Base-by-base conservation (phyloP, 23 red algal genomes). In the Gracilaria gracilis region DNA sequence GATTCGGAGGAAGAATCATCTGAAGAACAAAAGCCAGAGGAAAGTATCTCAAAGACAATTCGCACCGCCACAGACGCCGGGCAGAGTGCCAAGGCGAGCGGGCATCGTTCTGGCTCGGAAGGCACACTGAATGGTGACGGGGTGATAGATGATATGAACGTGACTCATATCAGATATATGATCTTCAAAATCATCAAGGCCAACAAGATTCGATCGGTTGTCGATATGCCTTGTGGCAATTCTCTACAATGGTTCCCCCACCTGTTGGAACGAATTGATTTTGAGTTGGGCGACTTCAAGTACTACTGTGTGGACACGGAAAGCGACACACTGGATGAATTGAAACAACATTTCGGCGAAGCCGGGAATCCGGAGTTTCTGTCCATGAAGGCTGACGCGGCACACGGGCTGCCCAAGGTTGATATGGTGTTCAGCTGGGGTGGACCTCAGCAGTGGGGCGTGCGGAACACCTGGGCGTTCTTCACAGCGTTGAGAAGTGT, bases 221-320 rank as follows among this genome's bases (percentile, higher is more conserved):
- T 95, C 17, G 92, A 95, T 66, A 88, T 88, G 72, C 92, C 92
- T 17, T 95, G 92, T 67, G 67, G 73, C 24, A 88, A 86, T 71
- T 85, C 82, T 34, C 39, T 95, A 15, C 55, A 87, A 16, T 95
- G 83, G 83, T 81, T 95, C 72, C 92, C 92, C 14, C 62, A 64
- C 1, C 82, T 95, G 54, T 50, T 95, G 59, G 50, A 95, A 21
- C 67, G 92, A 19, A 78, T 95, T 48, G 81, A 95, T 55, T 95
- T 95, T 82, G 92, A 95, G 46, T 20, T 95, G 34, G 40, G 58
- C 67, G 92, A 83, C 17, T 95, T 95, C 73, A 80, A 88, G 49
- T 95, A 95, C 74, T 95, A 75, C 66, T 95, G 92, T 61, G 84
- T 95, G 21, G 92, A 93, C 74, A 53, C 40, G 61, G 90, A 86